These are phyloP conservation scores for Nicotiana paniculata DNA, from an alignment of 257 asterid genomes.

Conservation along the genomic window DNA sequence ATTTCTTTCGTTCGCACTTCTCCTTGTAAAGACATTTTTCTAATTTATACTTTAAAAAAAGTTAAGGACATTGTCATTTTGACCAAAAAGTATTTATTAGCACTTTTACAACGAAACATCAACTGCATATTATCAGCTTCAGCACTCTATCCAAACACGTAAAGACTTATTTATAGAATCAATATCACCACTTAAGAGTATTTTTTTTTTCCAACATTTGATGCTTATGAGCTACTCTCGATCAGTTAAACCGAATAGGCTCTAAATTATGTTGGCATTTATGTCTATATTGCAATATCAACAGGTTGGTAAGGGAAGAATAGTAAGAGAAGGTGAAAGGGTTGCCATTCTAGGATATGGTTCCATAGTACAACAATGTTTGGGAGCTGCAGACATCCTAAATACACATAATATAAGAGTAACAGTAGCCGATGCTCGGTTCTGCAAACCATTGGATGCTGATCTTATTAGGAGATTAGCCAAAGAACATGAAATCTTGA, in stretches of 20 bases:
- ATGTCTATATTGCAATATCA: neutral
- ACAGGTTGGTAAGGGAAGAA: conserved; percentile 71
- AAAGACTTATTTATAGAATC: neutral
- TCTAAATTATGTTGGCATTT: neutral
- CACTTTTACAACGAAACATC: neutral
- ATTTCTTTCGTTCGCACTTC: neutral
- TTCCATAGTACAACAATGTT: conserved; percentile 52
- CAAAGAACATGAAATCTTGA: conserved; percentile 55
- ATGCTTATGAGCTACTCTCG: neutral
- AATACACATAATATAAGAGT: conserved; percentile 26
- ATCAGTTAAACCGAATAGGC: neutral
- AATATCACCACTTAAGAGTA: neutral
- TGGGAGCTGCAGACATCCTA: conserved; percentile 53
- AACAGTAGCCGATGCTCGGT: conserved; percentile 72
- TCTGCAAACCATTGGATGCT: conserved; percentile 73
- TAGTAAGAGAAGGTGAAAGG: conserved; percentile 49
- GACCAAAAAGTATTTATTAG: neutral
- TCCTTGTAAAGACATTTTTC: neutral
- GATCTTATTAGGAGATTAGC: conserved; percentile 50
- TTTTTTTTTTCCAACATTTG: neutral
- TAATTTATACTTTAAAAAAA: neutral
- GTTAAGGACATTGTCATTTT: neutral
- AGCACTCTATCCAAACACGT: neutral
- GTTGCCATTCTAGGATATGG: conserved; percentile 76
- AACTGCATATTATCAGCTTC: neutral